Conservation (phyloP, 2,329 filamentous ascomycete species). For the Tolypocladium inflatum region DNA sequence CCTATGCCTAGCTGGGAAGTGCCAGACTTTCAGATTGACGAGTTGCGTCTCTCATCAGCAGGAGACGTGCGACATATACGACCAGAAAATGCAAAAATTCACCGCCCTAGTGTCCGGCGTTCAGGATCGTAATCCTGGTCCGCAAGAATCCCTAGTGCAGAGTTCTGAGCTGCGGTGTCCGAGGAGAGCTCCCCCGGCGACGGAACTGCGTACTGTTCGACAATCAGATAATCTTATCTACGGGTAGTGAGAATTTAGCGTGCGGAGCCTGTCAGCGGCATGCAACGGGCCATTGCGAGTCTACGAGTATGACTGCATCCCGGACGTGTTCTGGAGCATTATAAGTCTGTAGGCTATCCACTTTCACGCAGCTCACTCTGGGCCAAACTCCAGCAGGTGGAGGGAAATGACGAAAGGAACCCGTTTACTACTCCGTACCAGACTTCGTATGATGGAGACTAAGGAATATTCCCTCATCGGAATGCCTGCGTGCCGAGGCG, state of each 20-base stretch:
- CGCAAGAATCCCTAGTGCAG: neutral
- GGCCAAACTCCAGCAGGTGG: neutral
- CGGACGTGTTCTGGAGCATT: no score
- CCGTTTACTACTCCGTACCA: no score
- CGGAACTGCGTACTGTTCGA: neutral
- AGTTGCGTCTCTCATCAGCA: neutral
- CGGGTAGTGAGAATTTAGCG: neutral
- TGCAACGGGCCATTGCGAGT: neutral
- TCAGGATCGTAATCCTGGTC: neutral
- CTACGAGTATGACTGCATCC: neutral
- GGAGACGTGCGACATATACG: neutral
- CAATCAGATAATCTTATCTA: neutral
- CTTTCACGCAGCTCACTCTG: neutral
- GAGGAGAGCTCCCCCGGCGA: neutral
- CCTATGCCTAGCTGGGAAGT: neutral
- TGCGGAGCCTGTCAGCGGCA: neutral
- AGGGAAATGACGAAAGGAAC: neutral
- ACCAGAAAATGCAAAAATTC: neutral
- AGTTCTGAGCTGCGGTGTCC: neutral
- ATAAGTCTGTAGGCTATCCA: neutral
- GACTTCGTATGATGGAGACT: neutral
- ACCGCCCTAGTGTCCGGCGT: neutral
- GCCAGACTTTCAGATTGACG: neutral
- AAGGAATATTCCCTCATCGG: neutral
- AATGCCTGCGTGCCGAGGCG: neutral